These are phyloP conservation scores for Trichoderma orchidacearum DNA, from an alignment of 495 filamentous ascomycete species.

Conservation along the genomic window DNA sequence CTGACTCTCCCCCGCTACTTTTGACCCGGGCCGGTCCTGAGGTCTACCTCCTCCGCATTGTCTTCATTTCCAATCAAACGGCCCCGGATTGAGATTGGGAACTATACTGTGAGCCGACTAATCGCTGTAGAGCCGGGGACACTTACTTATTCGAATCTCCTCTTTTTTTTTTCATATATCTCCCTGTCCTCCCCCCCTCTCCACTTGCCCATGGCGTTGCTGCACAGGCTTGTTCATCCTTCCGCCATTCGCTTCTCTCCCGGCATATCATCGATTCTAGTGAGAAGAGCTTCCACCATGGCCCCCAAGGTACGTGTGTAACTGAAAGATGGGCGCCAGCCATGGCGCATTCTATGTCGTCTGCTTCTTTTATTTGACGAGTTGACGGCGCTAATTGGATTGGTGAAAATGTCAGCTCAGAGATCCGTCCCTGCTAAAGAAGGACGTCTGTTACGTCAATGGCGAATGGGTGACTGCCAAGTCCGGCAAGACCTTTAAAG, in stretches of 20 bases:
- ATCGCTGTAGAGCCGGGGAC: too few species aligned
- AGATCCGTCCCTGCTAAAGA: conserved; percentile 69
- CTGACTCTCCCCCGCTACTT: not conserved
- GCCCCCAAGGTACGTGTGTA: conserved; percentile 21
- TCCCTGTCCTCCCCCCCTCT: not conserved
- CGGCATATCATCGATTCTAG: conserved; percentile 4
- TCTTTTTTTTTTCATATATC: not conserved
- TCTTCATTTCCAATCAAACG: not conserved
- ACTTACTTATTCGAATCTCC: too few species aligned
- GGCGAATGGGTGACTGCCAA: conserved; percentile 67
- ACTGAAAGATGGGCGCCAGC: too few species aligned
- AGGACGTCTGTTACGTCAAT: conserved; percentile 69
- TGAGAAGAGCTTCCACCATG: conserved; percentile 29
- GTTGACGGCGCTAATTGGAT: not conserved
- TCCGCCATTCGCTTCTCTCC: not conserved
- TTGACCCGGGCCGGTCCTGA: not conserved
- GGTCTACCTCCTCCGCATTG: not conserved
- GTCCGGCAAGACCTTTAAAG: conserved; percentile 70
- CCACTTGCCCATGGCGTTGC: not conserved
- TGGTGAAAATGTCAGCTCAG: conserved; percentile 47
- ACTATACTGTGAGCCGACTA: too few species aligned
- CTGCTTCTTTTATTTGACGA: not conserved
- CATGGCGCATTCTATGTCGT: not conserved
- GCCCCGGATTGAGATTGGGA: too few species aligned
- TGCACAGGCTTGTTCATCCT: not conserved